Base-by-base conservation (phyloP, 306 rosid species). In the Ziziphus jujuba region DNA sequence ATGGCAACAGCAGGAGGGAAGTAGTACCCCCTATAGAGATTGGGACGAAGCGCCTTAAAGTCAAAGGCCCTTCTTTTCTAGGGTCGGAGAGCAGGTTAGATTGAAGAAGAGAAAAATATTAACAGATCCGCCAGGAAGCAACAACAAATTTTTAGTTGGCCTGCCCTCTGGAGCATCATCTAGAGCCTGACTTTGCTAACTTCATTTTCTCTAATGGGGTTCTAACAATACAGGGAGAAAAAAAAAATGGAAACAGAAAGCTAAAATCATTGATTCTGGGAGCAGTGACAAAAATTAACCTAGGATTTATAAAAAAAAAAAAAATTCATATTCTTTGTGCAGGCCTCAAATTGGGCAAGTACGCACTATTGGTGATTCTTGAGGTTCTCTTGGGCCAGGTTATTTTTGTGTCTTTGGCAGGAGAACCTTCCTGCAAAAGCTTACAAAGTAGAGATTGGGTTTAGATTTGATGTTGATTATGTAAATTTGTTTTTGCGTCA, bases 271-370 rank as follows among this genome's bases (percentile, higher is more conserved):
- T 79, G 84, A 79, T 83, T 87, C 76, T 47, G 88, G 90, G 83
- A 83, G 93, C 88, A 84, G 95, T 79, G 59, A 84, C 70, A 69
- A 74, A 58, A 40, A 70, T 79, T 93, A 90, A 93, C 88, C 89
- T 51, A 72, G 77, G 82, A 58, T 73, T 84, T 8, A 7, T 5
- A 38, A 38, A 38, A 6, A 6, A 84, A 85, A 81, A 70, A 48
- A 74, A 19, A n/a, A 81, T 84, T 83, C 73, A 84, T 80, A 90
- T 93, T 93, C 89, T 92, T 88, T 83, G 87, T 90, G 96, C 91
- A 79, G 91, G 84, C 96, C 95, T 83, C 73, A 74, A 78, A 88
- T 81, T 93, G 72, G 89, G 97, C 77, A 74, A 23, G 74, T 59
- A 16, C 78, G 91, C 87, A 81, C 75, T 40, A 79, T 82, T 71